Percentiles rank a stretch among this genome's conserved stretches.
These are phyloP conservation scores for Fusarium succisae DNA, from an alignment of 2,329 filamentous ascomycete genomes.

Conservation along the genomic window DNA sequence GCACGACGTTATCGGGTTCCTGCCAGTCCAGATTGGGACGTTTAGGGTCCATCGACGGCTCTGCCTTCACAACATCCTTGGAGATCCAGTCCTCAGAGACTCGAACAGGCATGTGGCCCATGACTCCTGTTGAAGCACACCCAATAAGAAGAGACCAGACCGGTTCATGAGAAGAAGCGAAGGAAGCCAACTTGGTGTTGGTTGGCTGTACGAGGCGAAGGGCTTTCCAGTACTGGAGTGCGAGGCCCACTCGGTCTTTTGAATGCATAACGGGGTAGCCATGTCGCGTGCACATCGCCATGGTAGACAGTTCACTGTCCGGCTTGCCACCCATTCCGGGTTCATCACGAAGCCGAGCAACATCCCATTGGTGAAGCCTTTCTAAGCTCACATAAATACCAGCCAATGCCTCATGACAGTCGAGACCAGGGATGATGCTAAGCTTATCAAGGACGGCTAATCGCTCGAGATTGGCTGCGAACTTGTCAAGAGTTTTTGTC, in stretches of 20 bases:
- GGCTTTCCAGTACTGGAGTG: constrained; percentile 81
- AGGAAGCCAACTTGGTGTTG: constrained; percentile 49
- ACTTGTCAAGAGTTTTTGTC: constrained; percentile 75
- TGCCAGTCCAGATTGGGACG: constrained; percentile 72
- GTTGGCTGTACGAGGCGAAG: constrained; percentile 57
- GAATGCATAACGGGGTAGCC: constrained; percentile 78
- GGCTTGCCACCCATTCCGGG: constrained; percentile 55
- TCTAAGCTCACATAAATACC: constrained; percentile 77
- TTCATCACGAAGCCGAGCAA: constrained; percentile 64
- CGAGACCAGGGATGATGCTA: constrained; percentile 73
- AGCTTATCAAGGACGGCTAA: constrained; percentile 76
- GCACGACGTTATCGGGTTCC: constrained; percentile 72
- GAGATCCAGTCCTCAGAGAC: constrained; percentile 81
- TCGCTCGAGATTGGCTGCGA: constrained; percentile 76
- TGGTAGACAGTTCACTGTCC: constrained; percentile 61
- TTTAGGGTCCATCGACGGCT: constrained; percentile 54
- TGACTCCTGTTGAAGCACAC: constrained; percentile 61
- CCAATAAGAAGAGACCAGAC: constrained; percentile 76
- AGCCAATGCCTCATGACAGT: constrained; percentile 80
- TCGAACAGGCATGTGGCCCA: constrained; percentile 68
- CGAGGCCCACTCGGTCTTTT: constrained; percentile 72
- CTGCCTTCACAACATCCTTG: constrained; percentile 68
- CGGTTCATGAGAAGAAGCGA: constrained; percentile 55
- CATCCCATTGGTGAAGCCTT: constrained; percentile 76
- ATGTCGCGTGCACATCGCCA: constrained; percentile 74